Evolutionary conservation across 169 alveolate species (phyloP).

Genomic region (Plasmodium ovale): DNA sequence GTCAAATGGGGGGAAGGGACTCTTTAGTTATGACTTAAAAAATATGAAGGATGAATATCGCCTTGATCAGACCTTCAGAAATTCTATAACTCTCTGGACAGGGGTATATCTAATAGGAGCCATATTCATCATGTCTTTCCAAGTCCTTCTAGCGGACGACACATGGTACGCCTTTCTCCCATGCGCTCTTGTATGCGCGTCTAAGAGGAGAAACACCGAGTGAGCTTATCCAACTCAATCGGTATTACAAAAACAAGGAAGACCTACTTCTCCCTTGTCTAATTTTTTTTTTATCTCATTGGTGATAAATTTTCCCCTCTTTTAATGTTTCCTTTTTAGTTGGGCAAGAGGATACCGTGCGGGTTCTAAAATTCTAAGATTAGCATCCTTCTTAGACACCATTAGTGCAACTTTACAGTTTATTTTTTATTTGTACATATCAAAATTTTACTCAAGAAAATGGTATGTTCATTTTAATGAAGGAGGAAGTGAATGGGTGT

Average conservation of each 20-base stretch:
- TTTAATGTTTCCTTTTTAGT: slow-evolving; percentile 75
- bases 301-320: neutral
- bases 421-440: slow-evolving; percentile 90
- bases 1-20: slow-evolving; percentile 89
- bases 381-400: slow-evolving; percentile 93
- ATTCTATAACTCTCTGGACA: slow-evolving; percentile 83
- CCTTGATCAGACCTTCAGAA: slow-evolving; percentile 85
- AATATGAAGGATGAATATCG: slow-evolving; percentile 89
- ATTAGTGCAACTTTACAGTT: slow-evolving; percentile 92
- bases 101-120: slow-evolving; percentile 91
- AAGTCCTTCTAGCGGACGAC: slow-evolving; percentile 93
- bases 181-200: neutral
- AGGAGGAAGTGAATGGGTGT: slow-evolving; percentile 93
- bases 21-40: slow-evolving; percentile 88
- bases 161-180: slow-evolving; percentile 82
- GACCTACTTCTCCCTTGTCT: neutral
- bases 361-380: slow-evolving; percentile 91
- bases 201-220: neutral
- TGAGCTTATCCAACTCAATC: neutral
- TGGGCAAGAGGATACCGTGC: slow-evolving; percentile 96
- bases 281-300: neutral
- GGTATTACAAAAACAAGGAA: neutral
- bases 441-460: slow-evolving; percentile 91
- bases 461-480: slow-evolving; percentile 92
- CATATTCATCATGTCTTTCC: slow-evolving; percentile 89